Conservation (phyloP, 2,329 filamentous ascomycete species). For the Colletotrichum sp. region DNA sequence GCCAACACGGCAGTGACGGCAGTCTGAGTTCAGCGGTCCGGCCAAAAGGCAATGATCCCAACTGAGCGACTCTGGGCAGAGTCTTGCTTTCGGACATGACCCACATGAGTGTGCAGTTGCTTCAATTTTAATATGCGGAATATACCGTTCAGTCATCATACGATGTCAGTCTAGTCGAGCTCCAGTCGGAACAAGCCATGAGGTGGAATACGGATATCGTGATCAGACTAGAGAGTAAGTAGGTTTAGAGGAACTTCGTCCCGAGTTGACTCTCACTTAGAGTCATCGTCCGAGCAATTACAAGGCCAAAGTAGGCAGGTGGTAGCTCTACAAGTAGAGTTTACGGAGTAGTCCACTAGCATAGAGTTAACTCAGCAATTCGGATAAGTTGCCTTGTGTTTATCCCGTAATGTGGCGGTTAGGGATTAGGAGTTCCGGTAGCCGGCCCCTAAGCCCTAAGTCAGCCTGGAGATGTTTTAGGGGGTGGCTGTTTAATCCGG, state of each 20-base stretch:
- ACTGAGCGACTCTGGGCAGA: background rate
- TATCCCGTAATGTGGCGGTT: background rate
- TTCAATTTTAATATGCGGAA: background rate
- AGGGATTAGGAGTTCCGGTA: background rate
- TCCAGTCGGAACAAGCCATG: background rate
- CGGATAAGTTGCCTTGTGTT: background rate
- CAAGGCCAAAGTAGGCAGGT: background rate
- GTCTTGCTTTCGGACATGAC: background rate
- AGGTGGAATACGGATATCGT: background rate
- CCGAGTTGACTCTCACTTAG: background rate
- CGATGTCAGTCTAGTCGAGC: background rate
- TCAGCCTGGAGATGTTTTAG: background rate
- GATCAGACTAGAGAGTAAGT: rapidly evolving
- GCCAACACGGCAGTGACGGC: background rate
- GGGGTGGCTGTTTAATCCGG: background rate
- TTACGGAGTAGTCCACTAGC: background rate
- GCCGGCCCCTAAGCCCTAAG: background rate
- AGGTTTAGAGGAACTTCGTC: background rate
- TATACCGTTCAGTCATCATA: background rate
- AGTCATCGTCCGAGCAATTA: background rate
- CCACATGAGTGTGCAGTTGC: background rate
- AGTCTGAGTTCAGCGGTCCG: background rate
- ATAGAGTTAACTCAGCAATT: background rate
- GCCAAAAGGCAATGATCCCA: background rate
- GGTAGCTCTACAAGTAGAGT: background rate